phyloP scores from a whole-genome alignment of 306 rosid genomes.

The Carpinus fangiana region DNA sequence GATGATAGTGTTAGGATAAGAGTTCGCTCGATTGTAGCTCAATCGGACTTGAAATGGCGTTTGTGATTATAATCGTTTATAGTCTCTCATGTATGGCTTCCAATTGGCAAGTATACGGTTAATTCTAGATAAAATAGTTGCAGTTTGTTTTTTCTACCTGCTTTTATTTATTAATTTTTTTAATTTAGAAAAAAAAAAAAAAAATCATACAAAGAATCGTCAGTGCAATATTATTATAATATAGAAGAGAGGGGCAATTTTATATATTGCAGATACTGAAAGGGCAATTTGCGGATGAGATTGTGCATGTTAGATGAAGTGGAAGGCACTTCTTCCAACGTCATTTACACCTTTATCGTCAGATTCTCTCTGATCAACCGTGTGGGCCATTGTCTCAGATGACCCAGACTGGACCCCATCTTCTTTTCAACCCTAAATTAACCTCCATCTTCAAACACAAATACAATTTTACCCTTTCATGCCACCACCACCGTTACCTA shows the following conservation, averaged over 20 bases:
- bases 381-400: slow-evolving; percentile 39
- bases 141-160: no score
- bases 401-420: not conserved
- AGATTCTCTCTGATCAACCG: slow-evolving; percentile 29
- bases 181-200: no score
- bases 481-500: not conserved
- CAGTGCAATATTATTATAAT: not conserved
- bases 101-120: no score
- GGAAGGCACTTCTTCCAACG: slow-evolving; percentile 60
- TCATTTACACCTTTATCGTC: slow-evolving; percentile 42
- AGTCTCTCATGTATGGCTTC: no score
- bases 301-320: slow-evolving; percentile 63
- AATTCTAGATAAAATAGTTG: no score
- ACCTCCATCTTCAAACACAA: not conserved
- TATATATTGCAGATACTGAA: not conserved
- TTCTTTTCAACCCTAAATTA: not conserved
- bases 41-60: no score
- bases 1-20: no score
- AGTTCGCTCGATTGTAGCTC: no score
- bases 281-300: not conserved
- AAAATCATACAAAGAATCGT: no score
- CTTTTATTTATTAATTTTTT: no score
- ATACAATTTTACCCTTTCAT: slow-evolving; percentile 10
- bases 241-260: not conserved
- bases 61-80: no score